phyloP scores from a whole-genome alignment of 1,284 basidiomycete genomes.

The Hymenochaete sp. region DNA sequence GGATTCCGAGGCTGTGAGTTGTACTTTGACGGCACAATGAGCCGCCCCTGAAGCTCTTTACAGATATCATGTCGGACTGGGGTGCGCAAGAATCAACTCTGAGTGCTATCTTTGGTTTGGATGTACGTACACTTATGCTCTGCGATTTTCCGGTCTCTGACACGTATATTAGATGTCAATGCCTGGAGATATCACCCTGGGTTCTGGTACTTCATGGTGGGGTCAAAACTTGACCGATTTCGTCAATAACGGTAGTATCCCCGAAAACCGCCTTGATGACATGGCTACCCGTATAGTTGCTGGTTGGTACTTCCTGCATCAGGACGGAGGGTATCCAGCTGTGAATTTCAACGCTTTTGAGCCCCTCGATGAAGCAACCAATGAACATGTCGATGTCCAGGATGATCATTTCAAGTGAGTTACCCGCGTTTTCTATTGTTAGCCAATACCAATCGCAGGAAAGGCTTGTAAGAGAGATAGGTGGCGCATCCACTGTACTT shows the following conservation, averaged over 20 bases:
- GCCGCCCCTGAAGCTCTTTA: too few species aligned
- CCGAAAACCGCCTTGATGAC: constrained; percentile 54
- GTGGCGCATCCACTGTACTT: constrained; percentile 67
- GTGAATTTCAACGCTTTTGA: constrained; percentile 55
- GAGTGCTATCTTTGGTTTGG: constrained; percentile 58
- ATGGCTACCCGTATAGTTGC: constrained; percentile 62
- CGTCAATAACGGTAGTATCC: constrained; percentile 63
- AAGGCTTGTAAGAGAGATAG: constrained; percentile 54
- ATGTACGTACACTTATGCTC: constrained; percentile 32
- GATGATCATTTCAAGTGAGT: constrained; percentile 51
- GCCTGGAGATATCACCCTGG: constrained; percentile 33
- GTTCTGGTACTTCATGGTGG: constrained; percentile 45
- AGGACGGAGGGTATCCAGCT: constrained; percentile 55
- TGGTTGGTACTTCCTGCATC: constrained; percentile 51
- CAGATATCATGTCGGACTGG: constrained; percentile 66
- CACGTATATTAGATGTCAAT: constrained; percentile 39
- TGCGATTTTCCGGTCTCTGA: background rate
- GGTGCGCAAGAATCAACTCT: constrained; percentile 46
- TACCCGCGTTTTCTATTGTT: too few species aligned
- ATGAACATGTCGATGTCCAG: constrained; percentile 68
- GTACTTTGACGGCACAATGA: background rate
- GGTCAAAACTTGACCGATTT: constrained; percentile 57
- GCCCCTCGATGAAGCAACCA: constrained; percentile 41
- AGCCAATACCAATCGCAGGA: background rate
- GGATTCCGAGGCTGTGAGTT: constrained; percentile 66